These are phyloP conservation scores for Akanthomyces uredinophilus DNA, from an alignment of 2,329 filamentous ascomycete genomes.

Conservation along the genomic window DNA sequence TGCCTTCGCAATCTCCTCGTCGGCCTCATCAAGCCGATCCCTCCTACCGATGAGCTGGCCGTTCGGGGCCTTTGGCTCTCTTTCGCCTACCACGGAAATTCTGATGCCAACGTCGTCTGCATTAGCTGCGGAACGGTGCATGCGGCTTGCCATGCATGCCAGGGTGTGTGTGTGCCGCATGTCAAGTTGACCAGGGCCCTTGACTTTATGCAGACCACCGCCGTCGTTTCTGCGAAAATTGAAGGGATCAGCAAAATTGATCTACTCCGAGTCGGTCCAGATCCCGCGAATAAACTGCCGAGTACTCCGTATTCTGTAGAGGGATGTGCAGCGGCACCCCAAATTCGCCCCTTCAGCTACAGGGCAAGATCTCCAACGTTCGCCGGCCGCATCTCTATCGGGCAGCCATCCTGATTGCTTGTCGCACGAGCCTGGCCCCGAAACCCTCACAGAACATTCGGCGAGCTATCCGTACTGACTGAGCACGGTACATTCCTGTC, in stretches of 20 bases:
- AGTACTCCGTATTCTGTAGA: background rate
- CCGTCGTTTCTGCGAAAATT: background rate
- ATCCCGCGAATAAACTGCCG: background rate
- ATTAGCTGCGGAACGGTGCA: background rate
- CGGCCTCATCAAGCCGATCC: background rate
- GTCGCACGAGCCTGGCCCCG: background rate
- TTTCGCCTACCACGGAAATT: background rate
- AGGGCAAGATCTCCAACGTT: background rate
- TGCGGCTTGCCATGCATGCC: background rate
- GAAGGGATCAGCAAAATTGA: background rate
- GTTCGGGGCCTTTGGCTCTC: background rate
- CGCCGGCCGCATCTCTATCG: background rate
- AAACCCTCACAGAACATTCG: background rate
- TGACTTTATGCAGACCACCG: background rate
- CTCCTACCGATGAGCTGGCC: background rate
- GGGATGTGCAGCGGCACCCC: background rate
- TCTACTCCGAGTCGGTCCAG: conserved; percentile 2
- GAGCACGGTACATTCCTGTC: background rate
- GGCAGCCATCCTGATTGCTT: background rate
- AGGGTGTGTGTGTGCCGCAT: conserved; percentile 6
- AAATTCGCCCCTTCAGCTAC: background rate
- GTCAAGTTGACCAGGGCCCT: background rate
- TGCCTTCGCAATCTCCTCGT: background rate
- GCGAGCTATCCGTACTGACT: background rate
- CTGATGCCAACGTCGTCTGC: background rate